phyloP scores from a whole-genome alignment of 441 rosid species.

The Erysimum cheiri region DNA sequence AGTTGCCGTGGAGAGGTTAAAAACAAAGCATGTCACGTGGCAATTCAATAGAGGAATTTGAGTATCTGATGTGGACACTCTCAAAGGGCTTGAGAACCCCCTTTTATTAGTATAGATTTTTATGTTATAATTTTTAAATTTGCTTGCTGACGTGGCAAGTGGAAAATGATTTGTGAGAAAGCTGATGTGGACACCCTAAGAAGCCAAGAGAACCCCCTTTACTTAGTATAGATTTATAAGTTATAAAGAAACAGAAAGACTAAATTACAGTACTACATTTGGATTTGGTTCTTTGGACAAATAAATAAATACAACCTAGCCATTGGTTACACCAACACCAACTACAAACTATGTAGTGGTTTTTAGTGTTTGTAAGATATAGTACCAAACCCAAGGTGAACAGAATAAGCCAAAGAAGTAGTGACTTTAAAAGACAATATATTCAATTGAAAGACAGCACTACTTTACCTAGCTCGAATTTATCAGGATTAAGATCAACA shows the following conservation, averaged over 20 bases:
- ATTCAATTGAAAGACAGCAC: not conserved
- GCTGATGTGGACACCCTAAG: no score
- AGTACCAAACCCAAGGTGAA: not conserved
- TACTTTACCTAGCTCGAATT: constrained; percentile 34
- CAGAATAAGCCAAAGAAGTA: not conserved
- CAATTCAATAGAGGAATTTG: no score
- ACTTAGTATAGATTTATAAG: no score
- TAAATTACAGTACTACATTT: not conserved
- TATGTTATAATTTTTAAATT: no score
- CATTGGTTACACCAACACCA: not conserved
- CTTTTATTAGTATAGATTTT: no score
- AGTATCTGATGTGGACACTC: no score
- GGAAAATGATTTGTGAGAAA: no score
- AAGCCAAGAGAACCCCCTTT: no score
- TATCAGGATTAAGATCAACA: constrained; percentile 38
- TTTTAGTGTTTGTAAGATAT: not conserved
- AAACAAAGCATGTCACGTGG: no score
- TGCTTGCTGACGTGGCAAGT: no score
- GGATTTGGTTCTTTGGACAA: not conserved
- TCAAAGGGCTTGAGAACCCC: no score
- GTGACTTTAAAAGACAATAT: not conserved
- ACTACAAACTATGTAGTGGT: not conserved
- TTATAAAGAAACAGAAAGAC: not conserved
- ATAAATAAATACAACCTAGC: not conserved
- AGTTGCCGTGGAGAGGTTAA: no score